These are phyloP conservation scores for Colletotrichum sp. DNA, from an alignment of 2,329 filamentous ascomycete genomes.

Conservation along the genomic window DNA sequence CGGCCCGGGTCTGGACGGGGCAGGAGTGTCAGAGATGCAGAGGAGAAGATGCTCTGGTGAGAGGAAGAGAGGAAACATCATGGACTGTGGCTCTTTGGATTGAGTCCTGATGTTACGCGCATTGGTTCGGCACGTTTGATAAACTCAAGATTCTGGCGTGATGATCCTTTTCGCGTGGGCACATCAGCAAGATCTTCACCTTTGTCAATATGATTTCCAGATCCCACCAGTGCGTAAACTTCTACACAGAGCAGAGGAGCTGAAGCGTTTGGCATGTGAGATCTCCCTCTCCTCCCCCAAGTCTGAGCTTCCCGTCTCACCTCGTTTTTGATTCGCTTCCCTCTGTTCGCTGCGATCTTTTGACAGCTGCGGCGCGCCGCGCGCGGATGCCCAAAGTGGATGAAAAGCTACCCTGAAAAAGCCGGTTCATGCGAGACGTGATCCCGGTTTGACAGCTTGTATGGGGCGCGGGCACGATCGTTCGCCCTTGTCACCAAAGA, in stretches of 20 bases:
- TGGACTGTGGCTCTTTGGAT: neutral
- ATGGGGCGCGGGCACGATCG: neutral
- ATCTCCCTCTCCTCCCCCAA: neutral
- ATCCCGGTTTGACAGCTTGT: neutral
- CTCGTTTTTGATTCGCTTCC: neutral
- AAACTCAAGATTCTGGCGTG: neutral
- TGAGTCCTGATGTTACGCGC: neutral
- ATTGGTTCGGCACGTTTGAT: neutral
- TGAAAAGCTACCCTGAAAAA: neutral
- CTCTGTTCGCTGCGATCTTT: neutral
- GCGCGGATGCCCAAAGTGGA: neutral
- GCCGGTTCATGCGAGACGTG: neutral
- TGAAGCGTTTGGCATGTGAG: neutral
- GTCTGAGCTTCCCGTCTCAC: neutral
- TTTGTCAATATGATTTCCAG: neutral
- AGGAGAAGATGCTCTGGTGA: neutral
- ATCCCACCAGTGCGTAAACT: neutral
- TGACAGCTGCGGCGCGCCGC: neutral
- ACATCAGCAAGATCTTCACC: neutral
- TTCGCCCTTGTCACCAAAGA: neutral
- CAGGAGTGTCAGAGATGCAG: neutral
- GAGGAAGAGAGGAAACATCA: neutral
- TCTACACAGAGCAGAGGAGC: neutral
- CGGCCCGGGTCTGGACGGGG: neutral
- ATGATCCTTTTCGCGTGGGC: neutral